Base-by-base conservation (phyloP, 306 rosid genomes). In the Psophocarpus tetragonolobus region DNA sequence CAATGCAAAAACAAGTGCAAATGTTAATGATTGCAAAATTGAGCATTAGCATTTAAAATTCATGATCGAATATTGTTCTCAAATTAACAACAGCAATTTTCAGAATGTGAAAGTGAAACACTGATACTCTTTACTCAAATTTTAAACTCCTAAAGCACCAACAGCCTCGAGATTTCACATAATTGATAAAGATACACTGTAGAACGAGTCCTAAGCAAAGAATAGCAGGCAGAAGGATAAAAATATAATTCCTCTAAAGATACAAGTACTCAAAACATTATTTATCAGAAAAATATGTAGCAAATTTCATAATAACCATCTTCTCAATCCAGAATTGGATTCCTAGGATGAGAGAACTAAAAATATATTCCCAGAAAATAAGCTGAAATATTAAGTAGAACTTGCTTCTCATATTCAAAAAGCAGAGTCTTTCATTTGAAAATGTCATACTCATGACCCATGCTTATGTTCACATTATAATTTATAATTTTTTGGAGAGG, bases 131-230 rank as follows among this genome's bases (percentile, higher is more conserved):
- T 20, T 57, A 30, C 61, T 53, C 6, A 1, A n/a, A 58, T 8
- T 5, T 32, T 4, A 57, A 30, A 57, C 30, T 56, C 38, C 62
- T 57, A 13, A 14, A 30, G 35, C 35, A 11, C 61, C 70, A 57
- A 57, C 61, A 68, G 27, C 36, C 64, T 64, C 80, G n/a, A 73
- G 68, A 73, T 66, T 36, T 54, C 81, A 54, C 81, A 53, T 39
- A 42, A 36, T 53, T 27, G 60, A 65, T 56, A 65, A 42, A 68
- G 53, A 45, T 32, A 56, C 39, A 15, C 51, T 69, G 58, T 10
- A 26, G 76, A 69, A 68, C 2, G 12, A 56, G 7, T 58, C 27
- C 24, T 29, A 32, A 62, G 32, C 33, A 77, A 53, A 50, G 68
- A 39, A 13, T 15, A 57, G 15, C 70, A 42, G 32, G 26, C 63